Evolutionary conservation across 306 rosid species (phyloP).

Genomic region (Prinsepia uniflora): DNA sequence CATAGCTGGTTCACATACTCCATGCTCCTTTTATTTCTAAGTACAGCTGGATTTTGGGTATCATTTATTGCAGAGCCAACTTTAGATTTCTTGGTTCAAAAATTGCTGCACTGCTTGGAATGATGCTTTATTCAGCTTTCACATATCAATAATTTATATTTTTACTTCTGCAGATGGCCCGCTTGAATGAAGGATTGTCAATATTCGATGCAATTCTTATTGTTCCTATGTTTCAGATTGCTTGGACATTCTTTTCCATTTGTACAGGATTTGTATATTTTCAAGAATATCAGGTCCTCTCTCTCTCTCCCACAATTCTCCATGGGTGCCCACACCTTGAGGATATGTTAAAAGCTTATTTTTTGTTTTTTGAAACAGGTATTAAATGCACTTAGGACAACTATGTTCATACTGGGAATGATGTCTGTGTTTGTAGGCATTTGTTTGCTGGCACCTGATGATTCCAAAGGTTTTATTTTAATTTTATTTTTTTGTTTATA

Average conservation of each 20-base stretch:
- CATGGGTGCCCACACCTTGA: background rate
- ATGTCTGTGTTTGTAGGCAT: conserved; percentile 86
- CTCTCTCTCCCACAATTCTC: conserved; percentile 21
- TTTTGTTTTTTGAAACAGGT: conserved; percentile 58
- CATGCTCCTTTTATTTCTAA: conserved; percentile 85
- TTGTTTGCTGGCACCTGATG: conserved; percentile 95
- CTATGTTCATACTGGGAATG: conserved; percentile 93
- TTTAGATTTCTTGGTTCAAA: conserved; percentile 15
- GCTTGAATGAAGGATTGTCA: conserved; percentile 95
- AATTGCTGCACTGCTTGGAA: conserved; percentile 9
- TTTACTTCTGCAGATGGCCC: conserved; percentile 79
- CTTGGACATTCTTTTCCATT: conserved; percentile 95
- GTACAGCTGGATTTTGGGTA: conserved; percentile 99
- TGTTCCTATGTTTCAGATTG: conserved; percentile 99
- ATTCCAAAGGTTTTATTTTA: conserved; percentile 62
- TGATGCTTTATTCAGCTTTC: conserved; percentile 1
- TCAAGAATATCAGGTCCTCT: conserved; percentile 85
- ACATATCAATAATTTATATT: conserved; percentile 13
- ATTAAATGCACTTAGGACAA: conserved; percentile 79
- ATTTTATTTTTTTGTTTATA: background rate
- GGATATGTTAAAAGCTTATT: conserved; percentile 24
- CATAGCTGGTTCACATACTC: conserved; percentile 97
- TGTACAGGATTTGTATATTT: conserved; percentile 94
- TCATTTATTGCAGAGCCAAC: conserved; percentile 21
- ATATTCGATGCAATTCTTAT: conserved; percentile 95